Percentiles rank a stretch among this genome's conserved stretches.
phyloP scores from a whole-genome alignment of 108 stramenopile genomes.

The Skeletonema tropicum region DNA sequence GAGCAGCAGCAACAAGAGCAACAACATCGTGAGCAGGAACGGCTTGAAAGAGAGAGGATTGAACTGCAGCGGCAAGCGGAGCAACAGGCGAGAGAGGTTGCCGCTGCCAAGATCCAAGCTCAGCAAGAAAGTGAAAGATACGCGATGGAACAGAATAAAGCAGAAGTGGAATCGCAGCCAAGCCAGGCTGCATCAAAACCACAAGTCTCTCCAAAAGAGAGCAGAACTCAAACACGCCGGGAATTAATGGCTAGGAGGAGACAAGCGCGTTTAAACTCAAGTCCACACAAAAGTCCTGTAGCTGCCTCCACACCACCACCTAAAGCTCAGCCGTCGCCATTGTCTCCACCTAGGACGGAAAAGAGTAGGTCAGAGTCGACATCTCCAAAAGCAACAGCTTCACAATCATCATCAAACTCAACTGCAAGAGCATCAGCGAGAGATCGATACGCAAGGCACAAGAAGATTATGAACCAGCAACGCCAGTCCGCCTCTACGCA shows the following conservation, averaged over 20 bases:
- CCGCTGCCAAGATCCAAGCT: background rate
- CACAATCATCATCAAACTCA: slow-evolving; percentile 13
- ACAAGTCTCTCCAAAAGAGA: background rate
- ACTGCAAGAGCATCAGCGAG: slow-evolving; percentile 33
- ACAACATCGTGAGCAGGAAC: background rate
- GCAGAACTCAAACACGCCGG: background rate
- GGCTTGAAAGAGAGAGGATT: background rate
- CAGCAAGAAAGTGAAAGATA: background rate
- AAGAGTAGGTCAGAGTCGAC: background rate
- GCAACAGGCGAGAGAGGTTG: slow-evolving; percentile 1
- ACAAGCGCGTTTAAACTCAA: background rate
- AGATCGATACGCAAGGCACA: slow-evolving; percentile 45
- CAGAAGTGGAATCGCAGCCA: background rate
- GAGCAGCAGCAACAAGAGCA: background rate
- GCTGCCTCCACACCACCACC: background rate
- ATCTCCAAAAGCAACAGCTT: background rate
- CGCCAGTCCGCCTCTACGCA: background rate
- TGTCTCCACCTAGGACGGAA: slow-evolving; percentile 9
- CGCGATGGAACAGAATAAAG: background rate
- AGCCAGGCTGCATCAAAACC: background rate
- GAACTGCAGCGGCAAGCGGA: background rate
- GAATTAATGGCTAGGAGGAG: background rate
- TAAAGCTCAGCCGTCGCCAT: background rate
- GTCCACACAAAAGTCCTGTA: background rate
- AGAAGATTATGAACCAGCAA: slow-evolving; percentile 24